phyloP scores from a whole-genome alignment of 1,139 yeast genomes.

The Yamadazyma songkhlaensis region DNA sequence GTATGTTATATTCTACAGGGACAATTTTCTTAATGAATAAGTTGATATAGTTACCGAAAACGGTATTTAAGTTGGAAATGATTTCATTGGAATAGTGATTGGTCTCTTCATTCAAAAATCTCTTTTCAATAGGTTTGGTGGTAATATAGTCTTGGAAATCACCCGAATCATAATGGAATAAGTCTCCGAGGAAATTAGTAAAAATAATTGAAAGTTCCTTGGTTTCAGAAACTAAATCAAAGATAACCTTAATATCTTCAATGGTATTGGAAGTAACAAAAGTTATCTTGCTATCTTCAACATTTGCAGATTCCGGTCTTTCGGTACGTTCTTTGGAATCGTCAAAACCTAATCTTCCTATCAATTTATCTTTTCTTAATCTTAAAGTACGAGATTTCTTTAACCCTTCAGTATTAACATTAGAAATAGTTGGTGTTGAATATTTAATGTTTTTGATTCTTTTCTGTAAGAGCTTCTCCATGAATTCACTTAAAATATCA shows the following conservation, averaged over 20 bases:
- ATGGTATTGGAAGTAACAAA: conserved; percentile 21
- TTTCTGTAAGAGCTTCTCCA: conserved; percentile 24
- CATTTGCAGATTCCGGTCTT: conserved; percentile 6
- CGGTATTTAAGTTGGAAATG: conserved; percentile 46
- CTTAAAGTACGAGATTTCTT: conserved; percentile 34
- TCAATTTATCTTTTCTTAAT: conserved; percentile 25
- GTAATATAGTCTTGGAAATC: conserved; percentile 50
- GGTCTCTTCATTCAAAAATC: conserved; percentile 23
- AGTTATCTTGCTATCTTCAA: conserved; percentile 5
- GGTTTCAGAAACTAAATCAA: conserved; percentile 37
- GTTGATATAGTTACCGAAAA: conserved; percentile 52
- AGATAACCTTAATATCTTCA: conserved; percentile 42
- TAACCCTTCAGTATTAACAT: conserved; percentile 12
- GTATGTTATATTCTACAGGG: conserved; percentile 37
- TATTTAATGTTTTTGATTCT: conserved; percentile 23
- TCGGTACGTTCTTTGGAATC: conserved; percentile 11
- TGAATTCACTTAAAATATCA: conserved; percentile 22
- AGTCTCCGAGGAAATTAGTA: conserved; percentile 60
- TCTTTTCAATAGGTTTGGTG: conserved; percentile 34
- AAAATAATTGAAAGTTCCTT: conserved; percentile 41
- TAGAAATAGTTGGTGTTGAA: conserved; percentile 11
- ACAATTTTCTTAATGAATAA: conserved; percentile 34
- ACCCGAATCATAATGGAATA: conserved; percentile 66
- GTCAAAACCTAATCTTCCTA: conserved; percentile 15
- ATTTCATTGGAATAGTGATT: conserved; percentile 51